A percentile compares a stretch with the other conserved stretches of the same genome.
These are phyloP conservation scores for Warburgia ugandensis DNA, from an alignment of 164 flowering plant genomes.

Conservation along the genomic window DNA sequence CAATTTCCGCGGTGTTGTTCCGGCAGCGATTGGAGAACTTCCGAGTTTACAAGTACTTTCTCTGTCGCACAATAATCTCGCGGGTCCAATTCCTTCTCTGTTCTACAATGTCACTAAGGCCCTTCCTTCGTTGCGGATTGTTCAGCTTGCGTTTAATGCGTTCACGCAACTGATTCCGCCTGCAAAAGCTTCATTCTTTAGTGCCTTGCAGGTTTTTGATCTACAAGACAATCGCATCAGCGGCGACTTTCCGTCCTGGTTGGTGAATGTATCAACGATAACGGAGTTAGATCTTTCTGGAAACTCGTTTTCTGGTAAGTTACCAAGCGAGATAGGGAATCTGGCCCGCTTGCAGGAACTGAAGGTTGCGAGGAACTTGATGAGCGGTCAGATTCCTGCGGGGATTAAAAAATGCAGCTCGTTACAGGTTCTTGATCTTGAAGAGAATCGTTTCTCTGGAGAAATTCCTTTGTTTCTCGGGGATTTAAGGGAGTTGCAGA, in stretches of 20 bases:
- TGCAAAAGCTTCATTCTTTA: slow-evolving; percentile 18
- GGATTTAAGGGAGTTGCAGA: slow-evolving; percentile 27
- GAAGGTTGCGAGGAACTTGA: slow-evolving; percentile 49
- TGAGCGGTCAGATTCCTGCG: slow-evolving; percentile 39
- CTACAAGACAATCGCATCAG: slow-evolving; percentile 48
- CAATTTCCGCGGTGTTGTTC: slow-evolving; percentile 48
- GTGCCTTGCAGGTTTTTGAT: slow-evolving; percentile 49
- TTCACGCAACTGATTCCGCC: slow-evolving; percentile 50
- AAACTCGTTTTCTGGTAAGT: slow-evolving; percentile 36
- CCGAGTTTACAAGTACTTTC: slow-evolving; percentile 63
- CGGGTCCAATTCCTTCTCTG: slow-evolving; percentile 56
- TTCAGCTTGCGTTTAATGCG: slow-evolving; percentile 58
- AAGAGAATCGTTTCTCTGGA: slow-evolving; percentile 50
- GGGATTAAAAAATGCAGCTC: slow-evolving; percentile 34
- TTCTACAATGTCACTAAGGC: slow-evolving; percentile 35
- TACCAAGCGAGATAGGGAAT: slow-evolving; percentile 41
- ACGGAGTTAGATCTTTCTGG: slow-evolving; percentile 39
- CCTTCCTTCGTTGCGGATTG: slow-evolving; percentile 42
- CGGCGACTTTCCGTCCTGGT: slow-evolving; percentile 57
- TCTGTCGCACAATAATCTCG: slow-evolving; percentile 46
- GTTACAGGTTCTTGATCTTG: slow-evolving; percentile 47
- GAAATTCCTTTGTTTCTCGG: slow-evolving; percentile 38
- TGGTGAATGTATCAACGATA: slow-evolving; percentile 31
- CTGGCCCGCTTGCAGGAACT: slow-evolving; percentile 45
- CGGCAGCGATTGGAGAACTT: slow-evolving; percentile 48